A percentile compares a stretch with the other conserved stretches of the same genome.
Conservation (phyloP, 352 stramenopile genomes). For the Phytophthora sansomeana region DNA sequence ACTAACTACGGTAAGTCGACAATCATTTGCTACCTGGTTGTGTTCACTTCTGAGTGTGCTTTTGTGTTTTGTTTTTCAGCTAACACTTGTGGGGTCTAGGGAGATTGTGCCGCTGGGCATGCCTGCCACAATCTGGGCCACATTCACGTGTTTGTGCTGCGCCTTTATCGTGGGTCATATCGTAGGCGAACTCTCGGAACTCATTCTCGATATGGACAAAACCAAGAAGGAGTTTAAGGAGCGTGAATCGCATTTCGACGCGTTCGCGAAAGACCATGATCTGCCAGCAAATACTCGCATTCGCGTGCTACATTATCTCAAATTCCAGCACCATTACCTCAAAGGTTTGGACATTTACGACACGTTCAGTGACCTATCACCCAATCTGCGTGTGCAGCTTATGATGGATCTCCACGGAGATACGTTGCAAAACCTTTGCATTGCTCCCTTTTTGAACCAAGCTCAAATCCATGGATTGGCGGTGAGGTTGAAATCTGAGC, state of each 20-base stretch:
- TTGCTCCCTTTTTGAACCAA: conserved; percentile 62
- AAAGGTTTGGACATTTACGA: conserved; percentile 76
- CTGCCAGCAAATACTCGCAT: conserved; percentile 61
- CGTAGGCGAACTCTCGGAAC: conserved; percentile 76
- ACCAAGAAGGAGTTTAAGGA: conserved; percentile 79
- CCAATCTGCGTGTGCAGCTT: conserved; percentile 70
- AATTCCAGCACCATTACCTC: conserved; percentile 75
- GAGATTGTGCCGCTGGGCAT: conserved; percentile 76
- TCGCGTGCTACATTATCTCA: conserved; percentile 72
- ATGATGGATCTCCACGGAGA: conserved; percentile 79
- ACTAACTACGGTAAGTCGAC: conserved; percentile 58
- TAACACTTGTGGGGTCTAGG: conserved; percentile 73
- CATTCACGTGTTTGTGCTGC: conserved; percentile 70
- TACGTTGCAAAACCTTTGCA: conserved; percentile 58
- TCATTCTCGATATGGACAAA: conserved; percentile 81
- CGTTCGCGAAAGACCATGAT: conserved; percentile 75
- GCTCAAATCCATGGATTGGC: conserved; percentile 64
- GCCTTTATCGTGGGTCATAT: conserved; percentile 85
- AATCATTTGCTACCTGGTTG: not conserved
- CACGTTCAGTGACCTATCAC: conserved; percentile 77
- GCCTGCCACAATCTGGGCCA: conserved; percentile 70
- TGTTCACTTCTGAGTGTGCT: not conserved
- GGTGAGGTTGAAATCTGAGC: conserved; percentile 68
- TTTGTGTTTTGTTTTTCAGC: conserved; percentile 32
- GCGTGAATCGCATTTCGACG: conserved; percentile 68